A percentile compares a stretch with the other conserved stretches of the same genome.
phyloP scores from a whole-genome alignment of 1,284 basidiomycete genomes.

The Athelia psychrophila region DNA sequence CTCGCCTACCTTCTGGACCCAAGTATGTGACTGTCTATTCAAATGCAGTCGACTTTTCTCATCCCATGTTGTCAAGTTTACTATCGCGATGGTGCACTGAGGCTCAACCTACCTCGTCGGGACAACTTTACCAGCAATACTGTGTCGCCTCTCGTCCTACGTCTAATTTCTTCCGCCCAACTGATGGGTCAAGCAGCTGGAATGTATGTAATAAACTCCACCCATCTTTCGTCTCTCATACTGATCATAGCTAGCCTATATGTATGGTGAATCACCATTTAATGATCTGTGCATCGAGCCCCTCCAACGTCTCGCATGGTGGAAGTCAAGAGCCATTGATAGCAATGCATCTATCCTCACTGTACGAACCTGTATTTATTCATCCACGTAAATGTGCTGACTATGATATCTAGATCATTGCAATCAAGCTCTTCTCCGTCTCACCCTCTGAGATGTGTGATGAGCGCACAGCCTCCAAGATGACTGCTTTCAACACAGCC shows the following conservation, averaged over 20 bases:
- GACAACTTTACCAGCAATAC: constrained; percentile 2
- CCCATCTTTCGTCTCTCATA: not conserved
- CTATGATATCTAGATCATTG: constrained; percentile 5
- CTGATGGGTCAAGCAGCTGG: not conserved
- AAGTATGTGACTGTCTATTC: constrained; percentile 2
- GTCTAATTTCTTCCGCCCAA: constrained; percentile 4
- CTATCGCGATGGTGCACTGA: constrained; percentile 7
- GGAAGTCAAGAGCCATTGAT: constrained; percentile 1
- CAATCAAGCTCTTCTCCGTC: constrained; percentile 11
- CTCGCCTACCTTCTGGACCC: constrained; percentile 10
- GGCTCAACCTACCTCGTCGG: constrained; percentile 6
- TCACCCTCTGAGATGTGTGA: constrained; percentile 15
- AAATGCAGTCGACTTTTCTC: not conserved
- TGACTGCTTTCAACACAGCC: constrained; percentile 9
- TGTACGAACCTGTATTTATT: not conserved
- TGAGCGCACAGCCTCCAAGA: constrained; percentile 10
- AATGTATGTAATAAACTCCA: not conserved
- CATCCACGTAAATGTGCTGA: not conserved
- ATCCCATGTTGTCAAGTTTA: constrained; percentile 3
- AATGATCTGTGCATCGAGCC: not conserved
- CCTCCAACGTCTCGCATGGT: not conserved
- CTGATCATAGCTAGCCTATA: not conserved
- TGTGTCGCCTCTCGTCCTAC: not conserved
- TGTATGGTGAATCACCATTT: not conserved
- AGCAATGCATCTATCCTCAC: constrained; percentile 3